Percentiles rank a stretch among this genome's conserved stretches.
Evolutionary conservation across 768 basidiomycete species (phyloP).

Genomic region (Rhodotorula babjevae): DNA sequence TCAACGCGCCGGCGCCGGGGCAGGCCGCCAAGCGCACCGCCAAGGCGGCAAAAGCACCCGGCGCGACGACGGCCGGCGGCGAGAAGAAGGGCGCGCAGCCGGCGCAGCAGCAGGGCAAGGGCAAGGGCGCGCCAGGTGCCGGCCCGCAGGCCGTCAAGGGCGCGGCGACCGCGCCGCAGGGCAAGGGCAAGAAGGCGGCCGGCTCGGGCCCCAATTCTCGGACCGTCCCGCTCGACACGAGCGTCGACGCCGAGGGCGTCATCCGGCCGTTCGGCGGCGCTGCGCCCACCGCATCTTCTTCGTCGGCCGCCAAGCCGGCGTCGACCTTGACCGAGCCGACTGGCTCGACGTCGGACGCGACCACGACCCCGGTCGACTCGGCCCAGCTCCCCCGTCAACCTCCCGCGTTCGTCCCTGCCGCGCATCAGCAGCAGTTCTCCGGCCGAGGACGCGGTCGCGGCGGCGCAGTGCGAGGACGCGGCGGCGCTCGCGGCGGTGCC

Average conservation of each 20-base stretch:
- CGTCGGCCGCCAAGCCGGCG: neutral
- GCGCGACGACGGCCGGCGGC: neutral
- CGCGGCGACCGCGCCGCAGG: neutral
- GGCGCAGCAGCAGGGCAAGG: neutral
- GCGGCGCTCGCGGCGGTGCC: conserved; percentile 14
- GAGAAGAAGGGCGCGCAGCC: conserved; percentile 6
- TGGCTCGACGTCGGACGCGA: conserved; percentile 11
- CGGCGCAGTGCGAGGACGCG: neutral
- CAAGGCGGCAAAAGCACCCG: neutral
- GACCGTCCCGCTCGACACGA: neutral
- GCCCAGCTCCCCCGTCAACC: neutral
- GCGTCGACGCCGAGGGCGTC: neutral
- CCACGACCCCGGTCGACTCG: conserved; percentile 15
- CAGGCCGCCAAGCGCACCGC: neutral
- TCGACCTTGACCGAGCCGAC: neutral
- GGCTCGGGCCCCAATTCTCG: neutral
- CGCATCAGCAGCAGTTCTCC: conserved; percentile 16
- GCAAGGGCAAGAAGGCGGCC: neutral
- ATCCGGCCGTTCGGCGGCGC: neutral
- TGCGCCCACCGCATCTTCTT: neutral
- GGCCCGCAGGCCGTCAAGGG: conserved; percentile 7
- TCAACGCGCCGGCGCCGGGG: conserved; percentile 10
- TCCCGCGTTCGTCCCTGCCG: neutral
- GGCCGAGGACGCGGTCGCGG: neutral
- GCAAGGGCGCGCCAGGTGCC: conserved; percentile 2